Conservation (phyloP, 225 moss, liverwort and hornwort genomes). For the Bryum argenteum region DNA sequence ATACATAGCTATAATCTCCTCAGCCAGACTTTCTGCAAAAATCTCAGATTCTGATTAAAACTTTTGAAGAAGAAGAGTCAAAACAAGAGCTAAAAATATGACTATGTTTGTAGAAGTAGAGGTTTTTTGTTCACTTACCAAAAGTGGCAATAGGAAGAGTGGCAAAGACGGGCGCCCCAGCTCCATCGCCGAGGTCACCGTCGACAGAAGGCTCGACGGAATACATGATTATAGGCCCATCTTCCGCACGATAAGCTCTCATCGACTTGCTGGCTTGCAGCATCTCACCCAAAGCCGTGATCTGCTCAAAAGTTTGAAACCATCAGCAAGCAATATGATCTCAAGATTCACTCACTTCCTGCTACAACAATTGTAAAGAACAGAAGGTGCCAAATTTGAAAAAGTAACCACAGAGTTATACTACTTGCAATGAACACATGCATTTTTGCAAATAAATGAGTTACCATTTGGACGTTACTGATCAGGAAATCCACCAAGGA, state of each 20-base stretch:
- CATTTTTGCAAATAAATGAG: no score
- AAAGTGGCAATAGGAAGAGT: slow-evolving; percentile 64
- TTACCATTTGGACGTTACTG: no score
- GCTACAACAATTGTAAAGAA: no score
- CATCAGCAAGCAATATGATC: background rate
- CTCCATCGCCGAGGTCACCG: slow-evolving; percentile 86
- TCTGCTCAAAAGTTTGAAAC: slow-evolving; percentile 41
- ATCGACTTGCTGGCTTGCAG: slow-evolving; percentile 68
- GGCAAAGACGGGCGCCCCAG: slow-evolving; percentile 78
- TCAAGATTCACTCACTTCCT: background rate
- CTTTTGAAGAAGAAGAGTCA: no score
- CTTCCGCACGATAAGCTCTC: slow-evolving; percentile 75
- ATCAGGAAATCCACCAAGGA: no score
- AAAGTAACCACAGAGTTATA: no score
- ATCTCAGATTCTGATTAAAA: no score
- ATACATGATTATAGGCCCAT: slow-evolving; percentile 73
- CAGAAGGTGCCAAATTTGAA: no score
- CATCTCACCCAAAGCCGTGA: slow-evolving; percentile 60
- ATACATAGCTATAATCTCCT: slow-evolving; percentile 77
- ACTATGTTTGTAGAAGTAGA: background rate
- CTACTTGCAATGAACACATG: background rate
- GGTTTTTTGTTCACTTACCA: slow-evolving; percentile 51
- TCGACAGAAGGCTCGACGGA: slow-evolving; percentile 51
- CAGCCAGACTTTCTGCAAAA: slow-evolving; percentile 69
- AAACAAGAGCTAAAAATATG: background rate